Evolutionary conservation across 495 filamentous ascomycete species (phyloP), one percentile per base, ranked within the genome.

Genomic region (Podospora pseudopauciseta): DNA sequence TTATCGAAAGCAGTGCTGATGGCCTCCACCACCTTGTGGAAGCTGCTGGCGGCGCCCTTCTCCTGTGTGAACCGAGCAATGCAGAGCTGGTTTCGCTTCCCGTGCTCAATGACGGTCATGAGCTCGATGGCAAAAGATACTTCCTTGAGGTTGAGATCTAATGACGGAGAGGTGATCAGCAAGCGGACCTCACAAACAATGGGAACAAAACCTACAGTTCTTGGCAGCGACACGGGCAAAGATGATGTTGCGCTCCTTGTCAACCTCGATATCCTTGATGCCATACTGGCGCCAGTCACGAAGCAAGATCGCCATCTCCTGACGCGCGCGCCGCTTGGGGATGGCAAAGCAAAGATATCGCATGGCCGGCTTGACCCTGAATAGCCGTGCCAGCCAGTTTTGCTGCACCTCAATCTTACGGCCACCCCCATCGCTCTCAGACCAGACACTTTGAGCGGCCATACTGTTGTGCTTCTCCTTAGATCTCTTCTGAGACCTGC

Each of bases 51-150:
- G 0, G 94, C 92, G 19, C 95, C 95, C 59, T 88, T 87, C 73
- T 94, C 91, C 74, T 97, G 94, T 32, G 90, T 92, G 79, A 97
- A 91, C 18, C 91, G 88, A 27, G 90, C 91, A 57, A 97, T 86
- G 76, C 88, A 89, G 19, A 97, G 84, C 34, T 75, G 75, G 66
- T 86, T 86, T 64, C 87, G 84, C 72, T 84, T 86, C 44, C 91
- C 91, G 69, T 92, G 90, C 76, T 96, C 91, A 39, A 94, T 89
- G 13, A 96, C 87, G 11, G 88, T 91, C 79, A 92, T 94, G 71
- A 98, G 84, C 73, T 97, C 92, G 59, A 87, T 85, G 4, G 91
- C 90, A 73, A 98, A 91, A 19, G 88, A 83, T 7, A 96, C 91
- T 30, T 90, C 88, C 69, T 92, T 92, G 68, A 96, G 83, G 53